Base-by-base conservation (phyloP, 495 filamentous ascomycete species). In the Penicillium chermesinum region DNA sequence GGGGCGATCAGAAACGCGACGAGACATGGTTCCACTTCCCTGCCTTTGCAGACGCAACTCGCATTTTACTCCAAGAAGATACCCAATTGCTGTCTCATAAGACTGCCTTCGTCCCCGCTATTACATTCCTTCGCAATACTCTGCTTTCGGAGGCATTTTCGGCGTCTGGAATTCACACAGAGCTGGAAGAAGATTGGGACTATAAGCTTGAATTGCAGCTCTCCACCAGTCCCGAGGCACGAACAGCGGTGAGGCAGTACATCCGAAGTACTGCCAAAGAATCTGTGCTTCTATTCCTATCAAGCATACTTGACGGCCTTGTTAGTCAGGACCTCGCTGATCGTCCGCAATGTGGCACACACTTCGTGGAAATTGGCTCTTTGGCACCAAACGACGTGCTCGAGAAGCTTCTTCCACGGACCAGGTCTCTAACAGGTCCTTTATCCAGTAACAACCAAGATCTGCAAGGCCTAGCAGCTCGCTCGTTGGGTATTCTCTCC, bases 111-210 rank as follows among this genome's bases (percentile, higher is more conserved):
- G 78, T 82, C 2, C 68, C 83, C 21, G 80, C 86, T 17, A 67
- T 94, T 42, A 69, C 73, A 2, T 95, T 87, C 55, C 82, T 83
- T 50, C 83, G 83, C 22, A 80, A 83, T 17, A 79, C 90, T n/a
- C 67, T 94, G 2, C 74, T 94, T 25, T 76, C 85, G 54, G 73
- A 87, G 46, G 87, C 87, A 3, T 72, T 95, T 33, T 68, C 70
- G 10, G 68, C 75, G 7, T 73, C 75, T 4, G 58, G 63, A 0
- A 68, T 71, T 9, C 46, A 63, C 4, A 62, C 85, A 14, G 77
- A 77, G 7, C 68, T 89, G 30, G 84, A 94, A 52, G 79, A 84
- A 45, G 87, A 91, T 41, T 96, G 91, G 91, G 89, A 91, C 50
- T 73, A 82, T 18, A 85, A 85, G 62, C 67, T 96, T 3, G 87